phyloP scores from a whole-genome alignment of 1,139 yeast species.

The Yamadazyma jaroonii region DNA sequence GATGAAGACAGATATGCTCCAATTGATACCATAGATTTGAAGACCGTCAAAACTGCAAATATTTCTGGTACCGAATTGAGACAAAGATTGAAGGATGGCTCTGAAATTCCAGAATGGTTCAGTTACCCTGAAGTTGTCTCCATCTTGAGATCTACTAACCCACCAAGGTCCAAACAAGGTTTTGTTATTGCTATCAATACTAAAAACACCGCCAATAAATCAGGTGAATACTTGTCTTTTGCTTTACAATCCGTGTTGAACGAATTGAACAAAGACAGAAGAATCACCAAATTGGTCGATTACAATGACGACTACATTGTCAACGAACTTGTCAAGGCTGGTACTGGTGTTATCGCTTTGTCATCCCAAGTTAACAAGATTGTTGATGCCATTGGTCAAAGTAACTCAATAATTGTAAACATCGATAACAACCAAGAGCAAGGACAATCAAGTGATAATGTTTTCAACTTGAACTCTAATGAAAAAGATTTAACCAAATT shows the following conservation, averaged over 20 bases:
- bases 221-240: conserved; percentile 54
- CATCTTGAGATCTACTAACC: conserved; percentile 88
- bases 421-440: conserved; percentile 13
- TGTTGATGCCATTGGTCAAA: conserved; percentile 44
- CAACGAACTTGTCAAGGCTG: conserved; percentile 83
- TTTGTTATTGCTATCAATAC: conserved; percentile 63
- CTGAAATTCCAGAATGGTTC: conserved; percentile 93
- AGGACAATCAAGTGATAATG: conserved; percentile 11
- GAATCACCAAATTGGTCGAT: conserved; percentile 65
- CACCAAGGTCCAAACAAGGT: conserved; percentile 88
- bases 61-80: conserved; percentile 95
- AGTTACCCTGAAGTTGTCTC: conserved; percentile 94
- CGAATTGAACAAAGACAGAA: conserved; percentile 85
- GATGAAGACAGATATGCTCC: conserved; percentile 96
- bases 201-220: conserved; percentile 21
- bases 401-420: conserved; percentile 29
- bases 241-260: conserved; percentile 89
- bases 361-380: conserved; percentile 31
- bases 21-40: conserved; percentile 78
- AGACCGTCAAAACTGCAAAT: conserved; percentile 78
- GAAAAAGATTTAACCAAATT: conserved; percentile 38
- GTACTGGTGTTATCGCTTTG: conserved; percentile 78
- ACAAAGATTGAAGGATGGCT: conserved; percentile 81
- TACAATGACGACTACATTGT: conserved; percentile 59
- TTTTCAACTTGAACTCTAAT: conserved; percentile 11